phyloP scores from a whole-genome alignment of 148 eudicot species.

The Gaultheria prostrata region DNA sequence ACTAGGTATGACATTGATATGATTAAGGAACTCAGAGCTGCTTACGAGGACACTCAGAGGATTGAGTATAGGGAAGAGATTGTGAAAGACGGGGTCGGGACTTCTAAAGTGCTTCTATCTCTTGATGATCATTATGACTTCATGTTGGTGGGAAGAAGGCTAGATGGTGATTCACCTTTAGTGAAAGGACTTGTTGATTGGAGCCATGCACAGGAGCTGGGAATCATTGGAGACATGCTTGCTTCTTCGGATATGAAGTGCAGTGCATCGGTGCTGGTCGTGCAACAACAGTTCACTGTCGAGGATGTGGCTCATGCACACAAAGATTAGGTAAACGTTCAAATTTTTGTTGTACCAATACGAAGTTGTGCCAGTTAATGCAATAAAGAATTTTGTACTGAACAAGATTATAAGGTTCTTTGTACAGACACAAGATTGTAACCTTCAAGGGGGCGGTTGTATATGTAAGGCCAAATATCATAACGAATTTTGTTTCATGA shows the following conservation, averaged over 20 bases:
- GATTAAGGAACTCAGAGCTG: background rate
- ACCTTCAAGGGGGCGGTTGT: background rate
- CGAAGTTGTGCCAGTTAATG: background rate
- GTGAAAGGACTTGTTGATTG: conserved; percentile 20
- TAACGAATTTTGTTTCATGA: background rate
- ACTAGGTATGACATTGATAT: conserved; percentile 1
- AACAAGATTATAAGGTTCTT: background rate
- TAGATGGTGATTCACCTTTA: conserved; percentile 2
- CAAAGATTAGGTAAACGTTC: background rate
- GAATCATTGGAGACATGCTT: conserved; percentile 20
- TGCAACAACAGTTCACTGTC: conserved; percentile 19
- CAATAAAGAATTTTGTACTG: background rate
- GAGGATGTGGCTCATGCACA: conserved; percentile 7
- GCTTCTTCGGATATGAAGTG: conserved; percentile 23
- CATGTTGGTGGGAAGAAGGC: conserved; percentile 19
- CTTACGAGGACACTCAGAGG: background rate
- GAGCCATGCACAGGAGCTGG: conserved; percentile 18
- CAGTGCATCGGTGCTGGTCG: conserved; percentile 16
- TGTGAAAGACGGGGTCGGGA: conserved; percentile 18
- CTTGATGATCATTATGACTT: conserved; percentile 13
- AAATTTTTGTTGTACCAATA: background rate
- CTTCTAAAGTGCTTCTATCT: background rate
- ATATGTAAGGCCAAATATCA: background rate
- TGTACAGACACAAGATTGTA: background rate
- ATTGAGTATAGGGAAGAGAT: conserved; percentile 7